phyloP scores from a whole-genome alignment of 73 alveolate species.

The Loxodes magnus region DNA sequence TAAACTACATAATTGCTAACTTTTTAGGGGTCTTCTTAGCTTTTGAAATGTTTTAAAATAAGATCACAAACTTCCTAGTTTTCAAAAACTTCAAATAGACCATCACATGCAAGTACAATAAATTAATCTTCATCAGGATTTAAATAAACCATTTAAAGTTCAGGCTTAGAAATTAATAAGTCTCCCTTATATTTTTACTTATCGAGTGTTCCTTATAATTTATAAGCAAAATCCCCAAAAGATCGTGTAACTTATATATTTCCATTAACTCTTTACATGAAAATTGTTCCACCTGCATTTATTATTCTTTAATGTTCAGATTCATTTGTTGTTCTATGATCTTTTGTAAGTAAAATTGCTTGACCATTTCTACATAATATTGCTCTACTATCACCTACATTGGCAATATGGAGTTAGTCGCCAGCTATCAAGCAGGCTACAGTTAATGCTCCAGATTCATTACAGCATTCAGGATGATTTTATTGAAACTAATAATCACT shows the following conservation, averaged over 20 bases:
- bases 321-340: slow-evolving; percentile 63
- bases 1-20: slow-evolving; percentile 48
- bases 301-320: slow-evolving; percentile 70
- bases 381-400: slow-evolving; percentile 89
- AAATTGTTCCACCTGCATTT: slow-evolving; percentile 73
- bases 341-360: slow-evolving; percentile 43
- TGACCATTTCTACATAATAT: slow-evolving; percentile 54
- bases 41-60: slow-evolving; percentile 28
- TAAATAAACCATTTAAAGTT: slow-evolving; percentile 43
- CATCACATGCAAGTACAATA: slow-evolving; percentile 83
- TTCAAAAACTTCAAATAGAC: slow-evolving; percentile 75
- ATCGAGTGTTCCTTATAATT: slow-evolving; percentile 34
- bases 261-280: slow-evolving; percentile 71
- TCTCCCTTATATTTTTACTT: slow-evolving; percentile 24
- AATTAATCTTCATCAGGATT: slow-evolving; percentile 56
- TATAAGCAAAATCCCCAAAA: slow-evolving; percentile 84
- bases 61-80: slow-evolving; percentile 57
- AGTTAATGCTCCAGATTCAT: slow-evolving; percentile 50
- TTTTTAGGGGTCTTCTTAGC: slow-evolving; percentile 40
- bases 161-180: slow-evolving; percentile 61
- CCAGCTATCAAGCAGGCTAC: slow-evolving; percentile 40
- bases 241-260: slow-evolving; percentile 85
- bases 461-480: slow-evolving; percentile 4
- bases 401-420: slow-evolving; percentile 67
- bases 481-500: slow-evolving; percentile 10